Evolutionary conservation across 1,139 yeast species (phyloP).

Genomic region (Protomyces inundatus): DNA sequence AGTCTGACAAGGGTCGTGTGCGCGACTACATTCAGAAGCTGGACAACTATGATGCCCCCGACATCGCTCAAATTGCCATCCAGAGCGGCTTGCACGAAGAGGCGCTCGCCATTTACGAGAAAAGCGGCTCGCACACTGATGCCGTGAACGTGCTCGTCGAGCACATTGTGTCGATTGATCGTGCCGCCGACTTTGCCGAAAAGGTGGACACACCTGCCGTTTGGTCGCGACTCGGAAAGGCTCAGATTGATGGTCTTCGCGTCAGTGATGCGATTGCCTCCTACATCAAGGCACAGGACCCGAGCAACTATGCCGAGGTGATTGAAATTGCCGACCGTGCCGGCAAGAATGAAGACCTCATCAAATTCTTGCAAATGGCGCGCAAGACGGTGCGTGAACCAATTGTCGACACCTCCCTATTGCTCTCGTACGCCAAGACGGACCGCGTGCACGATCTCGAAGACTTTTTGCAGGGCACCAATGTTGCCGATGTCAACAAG

Average conservation of each 20-base stretch:
- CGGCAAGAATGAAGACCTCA: constrained; percentile 89
- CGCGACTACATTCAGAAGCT: constrained; percentile 77
- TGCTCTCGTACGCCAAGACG: constrained; percentile 78
- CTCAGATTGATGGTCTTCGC: constrained; percentile 90
- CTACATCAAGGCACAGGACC: constrained; percentile 84
- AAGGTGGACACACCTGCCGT: constrained; percentile 77
- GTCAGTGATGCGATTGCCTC: constrained; percentile 73
- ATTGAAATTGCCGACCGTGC: constrained; percentile 94
- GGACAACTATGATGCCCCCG: constrained; percentile 86
- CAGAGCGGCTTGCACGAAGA: constrained; percentile 87
- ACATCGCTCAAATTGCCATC: constrained; percentile 87
- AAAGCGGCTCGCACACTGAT: constrained; percentile 67
- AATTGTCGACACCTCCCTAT: constrained; percentile 82
- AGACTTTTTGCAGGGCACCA: constrained; percentile 73
- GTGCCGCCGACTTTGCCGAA: constrained; percentile 92
- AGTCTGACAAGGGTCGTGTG: constrained; percentile 87
- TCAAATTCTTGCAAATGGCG: constrained; percentile 88
- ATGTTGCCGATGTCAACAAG: constrained; percentile 84
- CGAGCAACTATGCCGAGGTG: constrained; percentile 82
- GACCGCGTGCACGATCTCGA: constrained; percentile 76
- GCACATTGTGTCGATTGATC: constrained; percentile 85
- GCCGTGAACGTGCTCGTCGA: constrained; percentile 91
- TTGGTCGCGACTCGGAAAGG: constrained; percentile 94
- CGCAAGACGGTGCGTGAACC: constrained; percentile 89
- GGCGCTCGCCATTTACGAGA: constrained; percentile 88